Percentiles rank a stretch among this genome's conserved stretches.
Conservation (phyloP, 176 grass and related monocot genomes). For the Rhynchospora breviuscula region DNA sequence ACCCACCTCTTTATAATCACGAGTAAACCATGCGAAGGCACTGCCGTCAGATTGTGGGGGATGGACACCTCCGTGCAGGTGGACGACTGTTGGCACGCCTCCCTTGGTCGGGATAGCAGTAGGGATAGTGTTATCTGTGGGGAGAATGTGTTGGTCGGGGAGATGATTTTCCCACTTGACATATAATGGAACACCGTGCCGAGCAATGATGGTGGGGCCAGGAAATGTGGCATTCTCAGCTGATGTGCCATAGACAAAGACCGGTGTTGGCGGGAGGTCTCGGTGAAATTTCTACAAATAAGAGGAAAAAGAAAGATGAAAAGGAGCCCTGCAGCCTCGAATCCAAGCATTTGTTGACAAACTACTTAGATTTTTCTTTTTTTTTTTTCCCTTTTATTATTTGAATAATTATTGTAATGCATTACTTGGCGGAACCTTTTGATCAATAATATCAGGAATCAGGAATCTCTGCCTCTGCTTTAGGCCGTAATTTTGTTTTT, state of each 20-base stretch:
- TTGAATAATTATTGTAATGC: background rate
- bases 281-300: background rate
- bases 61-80: background rate
- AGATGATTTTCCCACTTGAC: conserved; percentile 8
- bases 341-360: background rate
- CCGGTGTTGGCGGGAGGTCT: background rate
- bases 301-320: background rate
- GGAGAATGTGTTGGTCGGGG: background rate
- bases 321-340: background rate
- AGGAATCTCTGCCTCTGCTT: no score
- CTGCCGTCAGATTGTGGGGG: conserved; percentile 4
- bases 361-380: background rate
- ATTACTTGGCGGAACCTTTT: background rate
- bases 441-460: background rate
- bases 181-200: background rate
- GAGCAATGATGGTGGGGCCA: background rate
- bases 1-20: background rate
- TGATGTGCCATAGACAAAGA: background rate
- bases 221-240: background rate
- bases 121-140: background rate
- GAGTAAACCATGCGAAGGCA: conserved; percentile 5
- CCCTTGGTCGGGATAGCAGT: background rate
- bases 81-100: background rate
- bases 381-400: background rate
- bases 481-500: background rate